phyloP scores from a whole-genome alignment of 2,329 filamentous ascomycete genomes.

The Aspergillus flavus region DNA sequence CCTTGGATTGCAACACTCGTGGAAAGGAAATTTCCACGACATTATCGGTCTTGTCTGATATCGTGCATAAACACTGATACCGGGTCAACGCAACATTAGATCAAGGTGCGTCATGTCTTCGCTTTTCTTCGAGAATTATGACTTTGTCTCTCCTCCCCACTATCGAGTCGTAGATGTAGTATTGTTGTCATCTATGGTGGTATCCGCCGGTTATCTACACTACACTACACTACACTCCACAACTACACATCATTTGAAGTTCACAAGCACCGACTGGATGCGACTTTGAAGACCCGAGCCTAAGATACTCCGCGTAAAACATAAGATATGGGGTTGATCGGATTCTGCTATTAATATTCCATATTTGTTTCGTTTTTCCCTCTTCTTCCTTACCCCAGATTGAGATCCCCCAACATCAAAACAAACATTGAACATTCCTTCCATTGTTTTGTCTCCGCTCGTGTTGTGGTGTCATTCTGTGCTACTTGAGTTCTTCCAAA shows the following conservation, averaged over 20 bases:
- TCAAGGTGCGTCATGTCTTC: background rate
- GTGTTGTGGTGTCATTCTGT: conserved; percentile 1
- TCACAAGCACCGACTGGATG: background rate
- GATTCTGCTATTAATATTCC: background rate
- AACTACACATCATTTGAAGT: background rate
- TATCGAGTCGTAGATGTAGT: background rate
- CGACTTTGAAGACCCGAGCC: background rate
- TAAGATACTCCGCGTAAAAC: background rate
- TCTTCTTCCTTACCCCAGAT: conserved; percentile 17
- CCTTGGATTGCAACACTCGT: background rate
- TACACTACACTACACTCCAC: background rate
- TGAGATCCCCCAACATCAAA: conserved; percentile 8
- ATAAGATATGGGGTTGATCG: background rate
- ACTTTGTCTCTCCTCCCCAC: background rate
- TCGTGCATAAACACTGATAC: background rate
- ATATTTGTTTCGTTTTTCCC: conserved; percentile 6
- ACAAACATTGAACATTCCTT: conserved; percentile 3
- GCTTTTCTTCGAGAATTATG: background rate
- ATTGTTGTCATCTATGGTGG: background rate
- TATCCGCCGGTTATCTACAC: background rate
- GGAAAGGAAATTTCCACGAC: background rate
- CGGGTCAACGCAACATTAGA: background rate
- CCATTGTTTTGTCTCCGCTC: background rate
- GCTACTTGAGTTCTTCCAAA: background rate
- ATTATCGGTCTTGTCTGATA: background rate